Conservation (phyloP, 441 rosid species). For the Capsella rubella region DNA sequence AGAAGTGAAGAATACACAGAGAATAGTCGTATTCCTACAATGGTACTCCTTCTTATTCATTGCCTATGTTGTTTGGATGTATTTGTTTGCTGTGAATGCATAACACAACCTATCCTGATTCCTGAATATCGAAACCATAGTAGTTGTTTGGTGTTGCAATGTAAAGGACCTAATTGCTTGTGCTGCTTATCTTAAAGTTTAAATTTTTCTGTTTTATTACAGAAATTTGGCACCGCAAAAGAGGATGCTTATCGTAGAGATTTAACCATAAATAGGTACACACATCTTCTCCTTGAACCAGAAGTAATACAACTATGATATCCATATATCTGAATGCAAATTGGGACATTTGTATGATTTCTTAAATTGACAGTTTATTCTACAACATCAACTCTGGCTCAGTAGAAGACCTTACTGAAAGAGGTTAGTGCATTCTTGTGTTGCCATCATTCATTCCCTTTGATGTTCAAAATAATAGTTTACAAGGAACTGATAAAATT, state of each 20-base stretch:
- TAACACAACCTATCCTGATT: conserved; percentile 1
- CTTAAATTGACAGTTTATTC: conserved; percentile 70
- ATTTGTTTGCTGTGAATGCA: background rate
- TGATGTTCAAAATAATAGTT: conserved; percentile 12
- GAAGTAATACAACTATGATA: conserved; percentile 16
- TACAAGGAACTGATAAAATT: conserved; percentile 19
- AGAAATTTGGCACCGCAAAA: conserved; percentile 94
- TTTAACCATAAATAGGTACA: conserved; percentile 91
- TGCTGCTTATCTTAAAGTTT: conserved; percentile 24
- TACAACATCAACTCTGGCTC: conserved; percentile 78
- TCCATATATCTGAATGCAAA: background rate
- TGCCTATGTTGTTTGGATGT: background rate
- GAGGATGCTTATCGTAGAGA: conserved; percentile 98
- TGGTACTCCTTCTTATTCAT: conserved; percentile 55
- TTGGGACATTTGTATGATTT: conserved; percentile 26
- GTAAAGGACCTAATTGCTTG: background rate
- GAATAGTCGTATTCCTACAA: conserved; percentile 86
- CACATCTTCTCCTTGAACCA: conserved; percentile 3
- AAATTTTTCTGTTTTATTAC: conserved; percentile 35
- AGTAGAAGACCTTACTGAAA: conserved; percentile 86
- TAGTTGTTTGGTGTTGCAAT: conserved; percentile 4
- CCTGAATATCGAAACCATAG: background rate
- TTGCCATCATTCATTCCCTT: conserved; percentile 31
- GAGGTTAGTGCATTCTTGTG: conserved; percentile 61
- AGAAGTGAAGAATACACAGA: conserved; percentile 91